These are phyloP conservation scores for Coemansia aciculifera DNA, from an alignment of 192 early-diverging fungal genomes.

Conservation along the genomic window DNA sequence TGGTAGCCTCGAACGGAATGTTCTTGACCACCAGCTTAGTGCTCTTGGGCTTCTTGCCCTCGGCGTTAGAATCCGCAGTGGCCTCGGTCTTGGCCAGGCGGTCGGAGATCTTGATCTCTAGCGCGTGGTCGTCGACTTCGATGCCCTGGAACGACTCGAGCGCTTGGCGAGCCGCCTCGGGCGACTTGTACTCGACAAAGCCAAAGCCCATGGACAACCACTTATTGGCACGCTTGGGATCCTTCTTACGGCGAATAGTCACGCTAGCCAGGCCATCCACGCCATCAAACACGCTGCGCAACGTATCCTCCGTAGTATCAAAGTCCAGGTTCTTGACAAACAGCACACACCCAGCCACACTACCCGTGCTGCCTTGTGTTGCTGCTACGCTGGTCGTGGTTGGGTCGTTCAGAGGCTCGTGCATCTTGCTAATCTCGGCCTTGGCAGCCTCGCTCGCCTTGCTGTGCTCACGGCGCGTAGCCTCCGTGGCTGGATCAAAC, in stretches of 20 bases:
- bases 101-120: conserved; percentile 92
- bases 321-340: conserved; percentile 98
- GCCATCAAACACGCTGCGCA: conserved; percentile 71
- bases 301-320: conserved; percentile 77
- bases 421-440: conserved; percentile 34
- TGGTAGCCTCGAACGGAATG: conserved; percentile 95
- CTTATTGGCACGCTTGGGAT: conserved; percentile 79
- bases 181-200: conserved; percentile 87
- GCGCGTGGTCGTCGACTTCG: conserved; percentile 81
- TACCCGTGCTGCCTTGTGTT: conserved; percentile 37
- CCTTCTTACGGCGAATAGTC: conserved; percentile 81
- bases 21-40: conserved; percentile 92
- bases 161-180: conserved; percentile 79
- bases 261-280: conserved; percentile 80
- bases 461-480: conserved; percentile 36
- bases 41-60: conserved; percentile 63
- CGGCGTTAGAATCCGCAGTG: neutral
- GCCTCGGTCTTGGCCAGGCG: conserved; percentile 50
- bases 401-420: conserved; percentile 55
- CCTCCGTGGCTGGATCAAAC: conserved; percentile 40
- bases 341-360: conserved; percentile 68
- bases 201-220: conserved; percentile 94
- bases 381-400: conserved; percentile 26
- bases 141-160: conserved; percentile 86
- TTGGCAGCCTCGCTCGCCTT: conserved; percentile 41